Conservation (phyloP, 2,329 filamentous ascomycete species). For the Sporothrix luriei region DNA sequence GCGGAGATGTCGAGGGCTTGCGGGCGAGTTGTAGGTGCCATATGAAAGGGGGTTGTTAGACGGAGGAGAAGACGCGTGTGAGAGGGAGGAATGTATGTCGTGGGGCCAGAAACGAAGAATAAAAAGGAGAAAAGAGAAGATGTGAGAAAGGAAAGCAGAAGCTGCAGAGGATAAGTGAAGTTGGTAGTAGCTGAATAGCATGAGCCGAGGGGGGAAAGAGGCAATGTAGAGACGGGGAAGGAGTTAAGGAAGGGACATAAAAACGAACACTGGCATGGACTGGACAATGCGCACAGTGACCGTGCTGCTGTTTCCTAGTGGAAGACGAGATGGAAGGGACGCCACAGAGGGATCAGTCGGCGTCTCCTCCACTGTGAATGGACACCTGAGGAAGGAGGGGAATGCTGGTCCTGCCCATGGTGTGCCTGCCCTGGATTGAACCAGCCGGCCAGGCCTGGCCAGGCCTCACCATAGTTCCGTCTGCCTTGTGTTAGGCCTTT, state of each 20-base stretch:
- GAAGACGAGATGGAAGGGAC: slow-evolving; percentile 9
- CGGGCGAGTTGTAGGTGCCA: slow-evolving; percentile 11
- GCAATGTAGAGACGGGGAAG: slow-evolving; percentile 8
- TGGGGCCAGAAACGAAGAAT: background rate
- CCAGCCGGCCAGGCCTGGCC: background rate
- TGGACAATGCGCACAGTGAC: slow-evolving; percentile 9
- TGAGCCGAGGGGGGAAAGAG: background rate
- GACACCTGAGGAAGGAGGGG: slow-evolving; percentile 19
- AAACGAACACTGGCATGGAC: background rate
- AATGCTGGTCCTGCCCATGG: background rate
- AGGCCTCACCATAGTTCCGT: too few species aligned
- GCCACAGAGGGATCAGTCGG: slow-evolving; percentile 1
- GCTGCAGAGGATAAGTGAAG: background rate
- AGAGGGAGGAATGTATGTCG: background rate
- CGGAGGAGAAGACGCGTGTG: background rate
- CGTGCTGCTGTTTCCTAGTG: background rate
- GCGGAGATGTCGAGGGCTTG: slow-evolving; percentile 5
- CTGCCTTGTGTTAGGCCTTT: background rate
- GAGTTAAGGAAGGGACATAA: background rate
- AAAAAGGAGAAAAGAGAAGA: background rate
- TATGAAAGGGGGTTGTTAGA: background rate
- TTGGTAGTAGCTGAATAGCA: background rate
- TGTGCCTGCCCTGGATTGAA: slow-evolving; percentile 12
- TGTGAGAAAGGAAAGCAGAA: background rate
- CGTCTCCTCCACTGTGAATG: background rate